Evolutionary conservation across 2,329 filamentous ascomycete genomes (phyloP), one percentile per base, ranked within the genome.

Genomic region (Beauveria sp.): DNA sequence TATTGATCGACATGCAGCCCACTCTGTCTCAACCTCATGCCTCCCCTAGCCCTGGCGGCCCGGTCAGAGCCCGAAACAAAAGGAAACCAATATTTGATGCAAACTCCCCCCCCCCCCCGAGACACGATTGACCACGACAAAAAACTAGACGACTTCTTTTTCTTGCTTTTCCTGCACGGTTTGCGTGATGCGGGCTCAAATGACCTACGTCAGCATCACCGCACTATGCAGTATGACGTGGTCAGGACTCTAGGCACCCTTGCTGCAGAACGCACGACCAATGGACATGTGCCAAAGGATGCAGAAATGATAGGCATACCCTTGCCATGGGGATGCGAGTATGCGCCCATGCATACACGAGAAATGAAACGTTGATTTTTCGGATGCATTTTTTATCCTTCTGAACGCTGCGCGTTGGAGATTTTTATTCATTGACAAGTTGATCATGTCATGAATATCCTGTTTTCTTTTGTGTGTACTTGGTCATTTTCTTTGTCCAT

Each of bases 171-270:
- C 12, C 38, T 20, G 8, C n/a, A 22, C 31, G 20, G 9, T 31
- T 56, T 43, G 14, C 40, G 14, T 26, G 24, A 43, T 55, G 40
- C 53, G 18, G 12, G 6, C 28, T 20, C 55, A 31, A 31, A 10
- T 9, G 16, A 26, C 45, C 14, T 26, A 49, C 49, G 45, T 18
- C 56, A 59, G 46, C 56, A 20, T 40, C 40, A 42, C 18, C 18
- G 20, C 20, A 34, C 18, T 20, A 59, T 59, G 55, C 46, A 59
- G 20, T 16, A 59, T 59, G 56, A 59, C 56, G 56, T 59, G 56
- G 56, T 51, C 20, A 50, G 20, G 20, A 28, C 53, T 16, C 24
- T 14, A 14, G 34, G 10, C 14, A 40, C 31, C 56, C 34, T 58
- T n/a, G 45, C 31, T 49, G 56, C 45, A 42, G 56, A 18, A 16